These are phyloP conservation scores for Neurospora terricola DNA, from an alignment of 495 filamentous ascomycete genomes.

Conservation along the genomic window DNA sequence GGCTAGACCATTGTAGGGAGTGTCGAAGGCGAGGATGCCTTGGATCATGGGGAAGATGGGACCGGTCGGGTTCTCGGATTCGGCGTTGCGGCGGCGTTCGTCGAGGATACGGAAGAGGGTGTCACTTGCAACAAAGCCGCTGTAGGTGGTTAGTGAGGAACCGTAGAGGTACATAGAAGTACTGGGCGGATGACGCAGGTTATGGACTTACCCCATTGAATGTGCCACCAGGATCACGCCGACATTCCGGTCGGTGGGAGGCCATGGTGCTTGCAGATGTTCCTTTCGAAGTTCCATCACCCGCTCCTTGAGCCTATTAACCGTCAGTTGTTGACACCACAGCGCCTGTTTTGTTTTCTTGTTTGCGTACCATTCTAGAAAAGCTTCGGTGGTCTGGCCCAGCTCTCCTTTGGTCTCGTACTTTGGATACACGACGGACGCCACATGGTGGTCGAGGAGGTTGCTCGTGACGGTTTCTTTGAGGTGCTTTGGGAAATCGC, in stretches of 20 bases:
- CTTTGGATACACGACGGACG: conserved; percentile 69
- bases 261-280: conserved; percentile 61
- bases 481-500: conserved; percentile 63
- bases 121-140: conserved; percentile 85
- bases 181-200: too few species aligned
- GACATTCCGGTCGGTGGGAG: conserved; percentile 77
- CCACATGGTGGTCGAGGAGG: conserved; percentile 61
- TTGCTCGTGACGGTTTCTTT: conserved; percentile 54
- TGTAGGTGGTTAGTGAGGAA: conserved; percentile 7
- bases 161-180: too few species aligned
- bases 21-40: conserved; percentile 88
- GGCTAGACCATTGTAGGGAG: conserved; percentile 82
- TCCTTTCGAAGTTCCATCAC: conserved; percentile 82
- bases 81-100: conserved; percentile 21
- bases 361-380: conserved; percentile 65
- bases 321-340: background rate
- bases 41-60: conserved; percentile 59
- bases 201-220: conserved; percentile 62
- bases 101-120: conserved; percentile 51
- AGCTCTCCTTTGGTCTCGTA: conserved; percentile 89
- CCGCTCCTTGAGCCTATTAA: conserved; percentile 67
- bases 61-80: conserved; percentile 9
- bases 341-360: background rate
- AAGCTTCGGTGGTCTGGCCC: conserved; percentile 58
- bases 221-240: conserved; percentile 79